Evolutionary conservation across 2,329 filamentous ascomycete genomes (phyloP).

Genomic region (Talaromyces marneffei): DNA sequence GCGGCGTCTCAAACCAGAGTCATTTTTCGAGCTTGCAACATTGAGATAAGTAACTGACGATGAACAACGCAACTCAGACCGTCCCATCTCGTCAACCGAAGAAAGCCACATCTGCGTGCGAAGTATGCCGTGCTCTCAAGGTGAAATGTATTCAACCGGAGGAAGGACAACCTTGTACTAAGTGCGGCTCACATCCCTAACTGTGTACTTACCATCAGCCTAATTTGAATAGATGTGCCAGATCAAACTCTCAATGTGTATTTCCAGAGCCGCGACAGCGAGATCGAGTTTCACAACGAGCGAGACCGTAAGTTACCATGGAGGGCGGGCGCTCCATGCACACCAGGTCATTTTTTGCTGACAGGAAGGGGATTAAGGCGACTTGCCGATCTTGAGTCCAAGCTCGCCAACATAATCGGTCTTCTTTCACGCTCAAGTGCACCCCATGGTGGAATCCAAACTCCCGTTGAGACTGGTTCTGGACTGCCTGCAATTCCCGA

Average conservation of each 20-base stretch:
- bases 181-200: constrained; percentile 9
- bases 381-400: constrained; percentile 15
- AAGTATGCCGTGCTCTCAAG: constrained; percentile 20
- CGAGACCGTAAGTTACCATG: constrained; percentile 14
- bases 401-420: constrained; percentile 16
- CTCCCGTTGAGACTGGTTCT: background rate
- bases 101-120: constrained; percentile 16
- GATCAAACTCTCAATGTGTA: constrained; percentile 17
- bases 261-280: constrained; percentile 15
- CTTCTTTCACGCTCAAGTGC: constrained; percentile 14
- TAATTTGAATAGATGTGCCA: constrained; percentile 17
- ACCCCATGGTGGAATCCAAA: background rate
- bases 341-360: background rate
- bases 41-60: background rate
- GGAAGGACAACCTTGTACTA: constrained; percentile 17
- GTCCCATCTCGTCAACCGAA: constrained; percentile 16
- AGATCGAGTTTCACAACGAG: constrained; percentile 12
- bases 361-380: constrained; percentile 13
- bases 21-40: background rate
- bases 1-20: background rate
- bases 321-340: background rate
- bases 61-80: background rate
- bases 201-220: background rate
- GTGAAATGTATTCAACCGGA: constrained; percentile 18
- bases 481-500: background rate